Percentiles rank a stretch among this genome's conserved stretches.
Conservation (phyloP, 371 early-diverging fungal genomes). For the Dichotomocladium elegans region DNA sequence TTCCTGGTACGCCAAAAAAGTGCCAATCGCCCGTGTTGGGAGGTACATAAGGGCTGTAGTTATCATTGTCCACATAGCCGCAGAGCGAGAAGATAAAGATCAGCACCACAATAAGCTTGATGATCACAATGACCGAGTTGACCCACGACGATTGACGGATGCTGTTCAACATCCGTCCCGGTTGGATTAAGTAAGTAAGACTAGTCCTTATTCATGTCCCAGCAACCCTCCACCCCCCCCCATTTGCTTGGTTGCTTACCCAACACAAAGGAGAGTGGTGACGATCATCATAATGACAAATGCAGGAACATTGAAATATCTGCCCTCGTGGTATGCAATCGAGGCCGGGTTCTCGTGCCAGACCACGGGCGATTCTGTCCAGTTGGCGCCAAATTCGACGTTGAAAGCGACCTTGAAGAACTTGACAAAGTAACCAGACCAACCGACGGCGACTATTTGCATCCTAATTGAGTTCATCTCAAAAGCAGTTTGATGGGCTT, state of each 20-base stretch:
- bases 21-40: constrained; percentile 48
- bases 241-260: no score
- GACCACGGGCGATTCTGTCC: constrained; percentile 61
- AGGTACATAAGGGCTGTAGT: constrained; percentile 83
- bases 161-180: no score
- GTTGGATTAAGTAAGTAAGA: not conserved
- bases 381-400: constrained; percentile 35
- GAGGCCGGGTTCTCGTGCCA: constrained; percentile 45
- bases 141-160: constrained; percentile 69
- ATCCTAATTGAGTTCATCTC: no score
- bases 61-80: constrained; percentile 60
- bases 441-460: constrained; percentile 59
- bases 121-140: constrained; percentile 63
- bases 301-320: constrained; percentile 74
- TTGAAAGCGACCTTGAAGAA: constrained; percentile 62
- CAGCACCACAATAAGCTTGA: constrained; percentile 75
- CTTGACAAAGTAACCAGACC: constrained; percentile 74
- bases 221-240: no score
- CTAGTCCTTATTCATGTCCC: not conserved
- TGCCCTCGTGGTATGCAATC: constrained; percentile 41
- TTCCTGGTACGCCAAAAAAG: constrained; percentile 65
- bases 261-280: constrained; percentile 57
- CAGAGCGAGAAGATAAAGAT: constrained; percentile 72
- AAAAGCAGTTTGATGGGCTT: no score
- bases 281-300: constrained; percentile 60